These are phyloP conservation scores for Chaetomiaceae sp. DNA, from an alignment of 2,329 filamentous ascomycete species.

Conservation along the genomic window DNA sequence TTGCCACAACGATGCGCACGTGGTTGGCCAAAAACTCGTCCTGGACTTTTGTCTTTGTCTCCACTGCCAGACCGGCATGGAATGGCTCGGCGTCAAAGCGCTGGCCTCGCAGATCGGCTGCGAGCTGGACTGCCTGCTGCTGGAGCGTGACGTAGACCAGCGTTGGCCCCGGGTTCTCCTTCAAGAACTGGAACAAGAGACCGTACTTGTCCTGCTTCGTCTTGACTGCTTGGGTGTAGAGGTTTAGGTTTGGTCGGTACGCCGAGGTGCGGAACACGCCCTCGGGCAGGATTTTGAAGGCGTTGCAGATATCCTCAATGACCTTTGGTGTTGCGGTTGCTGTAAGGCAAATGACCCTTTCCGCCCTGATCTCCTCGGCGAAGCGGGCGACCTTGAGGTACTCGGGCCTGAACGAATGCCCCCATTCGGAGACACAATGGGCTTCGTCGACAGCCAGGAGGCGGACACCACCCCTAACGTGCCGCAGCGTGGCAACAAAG, in stretches of 20 bases:
- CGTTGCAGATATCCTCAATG: conserved; percentile 44
- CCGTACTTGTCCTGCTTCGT: conserved; percentile 42
- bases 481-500: conserved; percentile 52
- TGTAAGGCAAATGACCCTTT: conserved; percentile 55
- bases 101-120: conserved; percentile 32
- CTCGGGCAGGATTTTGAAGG: conserved; percentile 33
- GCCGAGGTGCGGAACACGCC: conserved; percentile 52
- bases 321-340: conserved; percentile 55
- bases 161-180: conserved; percentile 47
- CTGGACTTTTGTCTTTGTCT: neutral
- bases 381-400: conserved; percentile 55
- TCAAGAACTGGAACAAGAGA: conserved; percentile 44
- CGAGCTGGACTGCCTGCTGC: conserved; percentile 43
- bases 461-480: conserved; percentile 50
- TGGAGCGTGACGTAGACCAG: conserved; percentile 60
- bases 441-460: conserved; percentile 55
- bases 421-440: conserved; percentile 56
- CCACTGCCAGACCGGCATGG: conserved; percentile 29
- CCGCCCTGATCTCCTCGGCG: conserved; percentile 48
- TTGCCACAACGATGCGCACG: conserved; percentile 32
- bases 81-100: conserved; percentile 43
- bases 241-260: conserved; percentile 46
- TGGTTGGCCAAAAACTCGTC: neutral
- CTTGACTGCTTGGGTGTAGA: neutral
- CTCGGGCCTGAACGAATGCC: conserved; percentile 45